Base-by-base conservation (phyloP, 2,329 filamentous ascomycete genomes). In the Ilyonectria mors-panacis region DNA sequence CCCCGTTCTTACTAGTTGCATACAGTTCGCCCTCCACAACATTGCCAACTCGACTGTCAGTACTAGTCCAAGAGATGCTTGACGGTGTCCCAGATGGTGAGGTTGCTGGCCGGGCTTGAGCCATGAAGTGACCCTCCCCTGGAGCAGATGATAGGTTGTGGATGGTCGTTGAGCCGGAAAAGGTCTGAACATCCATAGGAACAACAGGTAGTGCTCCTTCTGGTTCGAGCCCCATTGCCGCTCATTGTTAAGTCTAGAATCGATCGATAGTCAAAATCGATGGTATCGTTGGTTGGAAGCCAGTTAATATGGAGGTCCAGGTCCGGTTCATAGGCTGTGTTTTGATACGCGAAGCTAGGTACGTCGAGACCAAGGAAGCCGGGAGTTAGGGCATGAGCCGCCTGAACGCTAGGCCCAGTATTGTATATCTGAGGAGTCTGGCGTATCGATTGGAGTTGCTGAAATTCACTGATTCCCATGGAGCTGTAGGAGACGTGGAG, bases 301-400 rank as follows among this genome's bases (percentile, higher is more conserved):
- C 75, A 76, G n/a, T 77, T 76, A 30, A 77, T 71, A 0, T 67
- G 65, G 13, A 73, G 65, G 19, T 74, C 67, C 54, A 70, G 59
- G 17, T 71, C 61, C 5, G 67, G 64, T 1, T 70, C 68, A 10
- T 57, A 70, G 2, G 56, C 23, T 10, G 64, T 17, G 10, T 65
- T 63, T 33, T 53, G 50, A 37, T 68, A 60, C 8, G 63, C 47
- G 35, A 70, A 47, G 4, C 44, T 33, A 53, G 13, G 12, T 54
- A 57, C 2, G 51, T 33, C 5, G 26, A n/a, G 50, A n/a, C 55
- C 62, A 47, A 64, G 55, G n/a, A 37, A 59, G 5, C 35, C 1
- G 17, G 58, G 3, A 13, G 53, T 59, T 9, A 53, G 2, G 9
- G 26, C 17, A 30, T 64, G 10, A 4, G 9, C 30, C n/a, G 50